phyloP scores from a whole-genome alignment of 805 yeast species.

The Grigorovia yakushimaensis region DNA sequence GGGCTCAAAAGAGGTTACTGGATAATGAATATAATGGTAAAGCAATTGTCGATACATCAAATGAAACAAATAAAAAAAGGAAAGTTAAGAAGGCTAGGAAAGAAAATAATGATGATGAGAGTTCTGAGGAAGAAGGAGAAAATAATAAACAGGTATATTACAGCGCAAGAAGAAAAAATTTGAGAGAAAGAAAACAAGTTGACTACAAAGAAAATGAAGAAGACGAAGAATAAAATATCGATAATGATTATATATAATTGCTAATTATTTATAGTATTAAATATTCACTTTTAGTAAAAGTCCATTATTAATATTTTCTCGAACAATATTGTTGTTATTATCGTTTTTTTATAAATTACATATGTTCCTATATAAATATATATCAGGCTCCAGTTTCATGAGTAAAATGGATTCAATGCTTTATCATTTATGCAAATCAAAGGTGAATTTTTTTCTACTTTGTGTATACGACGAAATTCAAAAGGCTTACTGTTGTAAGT shows the following conservation, averaged over 20 bases:
- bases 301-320: too few species aligned
- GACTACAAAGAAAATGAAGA: slow-evolving; percentile 30
- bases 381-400: too few species aligned
- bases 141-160: slow-evolving; percentile 6
- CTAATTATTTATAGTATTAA: neutral
- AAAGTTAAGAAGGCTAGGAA: neutral
- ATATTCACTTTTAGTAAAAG: neutral
- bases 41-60: slow-evolving; percentile 5
- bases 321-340: too few species aligned
- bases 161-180: slow-evolving; percentile 32
- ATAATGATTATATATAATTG: neutral
- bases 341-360: too few species aligned
- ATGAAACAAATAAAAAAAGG: slow-evolving; percentile 6
- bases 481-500: neutral
- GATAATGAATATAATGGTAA: slow-evolving; percentile 16
- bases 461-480: too few species aligned
- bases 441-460: neutral
- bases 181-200: slow-evolving; percentile 27
- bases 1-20: slow-evolving; percentile 21
- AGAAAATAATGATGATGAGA: slow-evolving; percentile 12
- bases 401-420: too few species aligned
- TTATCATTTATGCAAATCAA: neutral
- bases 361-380: too few species aligned
- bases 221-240: neutral
- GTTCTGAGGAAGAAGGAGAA: slow-evolving; percentile 17